A percentile compares a stretch with the other conserved stretches of the same genome.
Evolutionary conservation across 306 rosid species (phyloP).

Genomic region (Herpetospermum pedunculosum): DNA sequence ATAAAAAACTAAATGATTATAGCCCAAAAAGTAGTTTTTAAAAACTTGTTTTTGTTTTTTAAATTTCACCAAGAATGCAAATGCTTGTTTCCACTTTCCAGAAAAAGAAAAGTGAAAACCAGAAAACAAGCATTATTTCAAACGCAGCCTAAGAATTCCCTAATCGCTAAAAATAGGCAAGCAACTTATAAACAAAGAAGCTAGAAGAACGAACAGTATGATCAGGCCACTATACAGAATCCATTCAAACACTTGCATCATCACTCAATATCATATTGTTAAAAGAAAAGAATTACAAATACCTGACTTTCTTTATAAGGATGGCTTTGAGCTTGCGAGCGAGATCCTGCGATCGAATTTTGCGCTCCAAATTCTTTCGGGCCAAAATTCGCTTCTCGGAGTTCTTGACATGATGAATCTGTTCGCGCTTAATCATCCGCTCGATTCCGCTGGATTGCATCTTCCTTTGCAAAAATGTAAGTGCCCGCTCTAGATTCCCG

Average conservation of each 20-base stretch:
- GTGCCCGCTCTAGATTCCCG: conserved; percentile 62
- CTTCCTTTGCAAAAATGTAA: conserved; percentile 50
- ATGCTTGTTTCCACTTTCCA: too few relatives aligned
- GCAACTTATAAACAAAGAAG: neutral
- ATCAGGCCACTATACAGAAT: neutral
- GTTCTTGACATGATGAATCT: conserved; percentile 65
- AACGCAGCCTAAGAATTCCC: too few relatives aligned
- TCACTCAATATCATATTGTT: neutral
- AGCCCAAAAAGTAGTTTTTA: too few relatives aligned
- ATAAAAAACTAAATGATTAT: too few relatives aligned
- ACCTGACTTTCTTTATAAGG: conserved; percentile 86
- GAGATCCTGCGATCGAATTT: conserved; percentile 52
- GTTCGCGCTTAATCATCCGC: conserved; percentile 58
- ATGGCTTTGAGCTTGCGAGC: conserved; percentile 68
- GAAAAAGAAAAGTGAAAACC: too few relatives aligned
- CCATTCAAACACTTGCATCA: neutral
- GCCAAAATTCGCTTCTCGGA: conserved; percentile 86
- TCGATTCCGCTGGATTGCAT: conserved; percentile 87
- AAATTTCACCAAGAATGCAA: too few relatives aligned
- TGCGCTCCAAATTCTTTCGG: conserved; percentile 45
- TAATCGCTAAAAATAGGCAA: neutral
- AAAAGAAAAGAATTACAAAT: neutral
- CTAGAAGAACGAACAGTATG: neutral
- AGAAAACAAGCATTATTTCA: too few relatives aligned
- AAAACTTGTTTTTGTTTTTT: too few relatives aligned